A percentile compares a stretch with the other conserved stretches of the same genome.
These are phyloP conservation scores for Balakata baccata DNA, from an alignment of 345 rosid species.

Conservation along the genomic window DNA sequence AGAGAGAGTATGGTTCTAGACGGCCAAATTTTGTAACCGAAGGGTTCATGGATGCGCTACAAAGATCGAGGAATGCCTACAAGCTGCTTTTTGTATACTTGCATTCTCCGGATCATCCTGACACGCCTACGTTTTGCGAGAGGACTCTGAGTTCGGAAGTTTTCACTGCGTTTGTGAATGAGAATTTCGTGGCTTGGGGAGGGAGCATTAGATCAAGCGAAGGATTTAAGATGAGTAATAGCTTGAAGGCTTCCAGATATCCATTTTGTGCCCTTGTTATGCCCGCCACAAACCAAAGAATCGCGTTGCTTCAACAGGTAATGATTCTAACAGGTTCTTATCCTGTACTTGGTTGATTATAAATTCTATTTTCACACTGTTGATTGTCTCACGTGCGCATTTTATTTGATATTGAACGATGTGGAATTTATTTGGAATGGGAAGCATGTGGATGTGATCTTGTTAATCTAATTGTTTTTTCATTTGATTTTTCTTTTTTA, in stretches of 20 bases:
- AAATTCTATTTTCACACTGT: too few species aligned
- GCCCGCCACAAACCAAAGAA: constrained; percentile 93
- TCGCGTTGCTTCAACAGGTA: constrained; percentile 94
- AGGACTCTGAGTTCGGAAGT: constrained; percentile 67
- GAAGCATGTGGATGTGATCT: too few species aligned
- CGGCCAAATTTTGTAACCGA: constrained; percentile 72
- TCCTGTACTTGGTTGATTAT: neutral
- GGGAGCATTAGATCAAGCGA: constrained; percentile 91
- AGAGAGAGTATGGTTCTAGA: constrained; percentile 64
- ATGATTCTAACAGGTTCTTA: neutral
- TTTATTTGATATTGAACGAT: neutral
- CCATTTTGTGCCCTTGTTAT: constrained; percentile 98
- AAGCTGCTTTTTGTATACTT: constrained; percentile 84
- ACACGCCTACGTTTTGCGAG: constrained; percentile 71
- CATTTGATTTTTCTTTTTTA: neutral
- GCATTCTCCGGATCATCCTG: constrained; percentile 98
- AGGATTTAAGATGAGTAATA: constrained; percentile 98
- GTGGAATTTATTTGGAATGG: neutral
- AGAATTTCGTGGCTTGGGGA: constrained; percentile 95
- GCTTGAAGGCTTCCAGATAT: constrained; percentile 91
- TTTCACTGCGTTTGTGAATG: constrained; percentile 65
- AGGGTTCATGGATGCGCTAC: constrained; percentile 95
- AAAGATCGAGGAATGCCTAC: constrained; percentile 65
- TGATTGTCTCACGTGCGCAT: neutral
- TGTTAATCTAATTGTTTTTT: neutral